Percentiles rank a stretch among this genome's conserved stretches.
Conservation (phyloP, 305 asterid species). For the Fraxinus albicans region DNA sequence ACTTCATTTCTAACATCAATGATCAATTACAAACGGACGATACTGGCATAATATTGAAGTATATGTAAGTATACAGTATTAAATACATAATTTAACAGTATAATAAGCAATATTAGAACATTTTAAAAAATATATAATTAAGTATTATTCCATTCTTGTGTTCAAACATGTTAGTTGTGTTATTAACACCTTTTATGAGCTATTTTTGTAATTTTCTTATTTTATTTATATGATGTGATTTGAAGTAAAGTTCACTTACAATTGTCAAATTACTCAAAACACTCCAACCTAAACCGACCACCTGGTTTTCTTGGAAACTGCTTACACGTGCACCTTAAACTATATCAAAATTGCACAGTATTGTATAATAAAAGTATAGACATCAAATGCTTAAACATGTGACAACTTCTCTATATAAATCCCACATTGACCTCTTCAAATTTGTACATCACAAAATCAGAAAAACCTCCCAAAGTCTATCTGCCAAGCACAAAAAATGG, state of each 20-base stretch:
- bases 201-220: background rate
- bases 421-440: conserved; percentile 17
- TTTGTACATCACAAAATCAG: conserved; percentile 21
- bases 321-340: conserved; percentile 31
- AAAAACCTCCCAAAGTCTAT: background rate
- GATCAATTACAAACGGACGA: no score
- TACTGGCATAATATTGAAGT: no score
- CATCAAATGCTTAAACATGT: conserved; percentile 18
- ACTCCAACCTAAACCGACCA: conserved; percentile 18
- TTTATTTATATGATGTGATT: background rate
- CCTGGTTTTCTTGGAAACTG: conserved; percentile 33
- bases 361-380: conserved; percentile 6
- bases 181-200: background rate
- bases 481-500: conserved; percentile 22
- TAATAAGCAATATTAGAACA: no score
- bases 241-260: conserved; percentile 1
- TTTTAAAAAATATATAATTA: no score
- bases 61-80: no score
- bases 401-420: conserved; percentile 33
- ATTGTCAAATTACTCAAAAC: conserved; percentile 25
- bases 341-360: background rate
- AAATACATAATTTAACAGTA: no score
- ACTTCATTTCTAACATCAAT: no score
- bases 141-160: no score
- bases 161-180: background rate